Percentiles rank a stretch among this genome's conserved stretches.
phyloP scores from a whole-genome alignment of 768 basidiomycete genomes.

The Lactarius pseudohatsudake region DNA sequence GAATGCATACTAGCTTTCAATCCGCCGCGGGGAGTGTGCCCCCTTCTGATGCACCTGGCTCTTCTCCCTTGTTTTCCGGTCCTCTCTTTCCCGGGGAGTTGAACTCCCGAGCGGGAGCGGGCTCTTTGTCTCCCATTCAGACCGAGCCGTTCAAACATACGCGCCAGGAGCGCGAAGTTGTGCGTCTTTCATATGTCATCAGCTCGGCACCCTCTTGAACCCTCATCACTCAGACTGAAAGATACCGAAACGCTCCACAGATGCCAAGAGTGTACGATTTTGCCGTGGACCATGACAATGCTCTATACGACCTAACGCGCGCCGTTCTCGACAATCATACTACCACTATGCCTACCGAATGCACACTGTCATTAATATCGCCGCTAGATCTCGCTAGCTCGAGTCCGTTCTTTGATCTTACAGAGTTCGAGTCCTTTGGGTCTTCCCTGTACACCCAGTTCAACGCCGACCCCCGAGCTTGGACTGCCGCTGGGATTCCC shows the following conservation, averaged over 20 bases:
- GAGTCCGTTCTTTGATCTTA: not conserved
- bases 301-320: not conserved
- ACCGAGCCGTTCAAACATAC: not conserved
- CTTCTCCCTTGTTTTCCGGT: not conserved
- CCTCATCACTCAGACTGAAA: slow-evolving; percentile 3
- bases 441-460: slow-evolving; percentile 11
- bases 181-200: slow-evolving; percentile 13
- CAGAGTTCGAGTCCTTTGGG: slow-evolving; percentile 11
- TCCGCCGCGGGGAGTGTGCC: not conserved
- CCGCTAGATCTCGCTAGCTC: not conserved
- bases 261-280: slow-evolving; percentile 8
- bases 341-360: not conserved
- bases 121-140: not conserved
- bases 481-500: not conserved
- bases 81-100: not conserved
- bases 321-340: not conserved
- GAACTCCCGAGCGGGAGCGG: not conserved
- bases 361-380: not conserved
- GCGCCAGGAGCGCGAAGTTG: not conserved
- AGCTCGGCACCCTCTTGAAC: not conserved
- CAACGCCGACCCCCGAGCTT: not conserved
- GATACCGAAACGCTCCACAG: not conserved
- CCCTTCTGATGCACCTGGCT: not conserved
- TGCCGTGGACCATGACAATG: slow-evolving; percentile 15
- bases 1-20: slow-evolving; percentile 3